Conservation (phyloP, 2,329 filamentous ascomycete genomes). For the Monilinia polystroma region DNA sequence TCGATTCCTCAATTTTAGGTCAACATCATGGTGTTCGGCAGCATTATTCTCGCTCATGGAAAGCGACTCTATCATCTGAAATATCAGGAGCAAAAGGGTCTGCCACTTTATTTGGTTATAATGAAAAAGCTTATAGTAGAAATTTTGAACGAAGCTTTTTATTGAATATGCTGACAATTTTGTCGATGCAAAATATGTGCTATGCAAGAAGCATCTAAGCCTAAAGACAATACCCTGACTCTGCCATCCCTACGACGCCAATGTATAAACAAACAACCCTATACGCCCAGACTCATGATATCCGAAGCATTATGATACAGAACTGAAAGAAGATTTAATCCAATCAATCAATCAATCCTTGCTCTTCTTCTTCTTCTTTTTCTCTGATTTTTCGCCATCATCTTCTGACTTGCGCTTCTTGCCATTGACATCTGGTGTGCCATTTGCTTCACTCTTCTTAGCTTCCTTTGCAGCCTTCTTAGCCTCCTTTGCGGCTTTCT, state of each 20-base stretch:
- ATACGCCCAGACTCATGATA: conserved; percentile 25
- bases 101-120: neutral
- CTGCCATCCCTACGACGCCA: conserved; percentile 22
- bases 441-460: conserved; percentile 57
- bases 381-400: conserved; percentile 57
- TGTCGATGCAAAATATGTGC: conserved; percentile 20
- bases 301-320: conserved; percentile 28
- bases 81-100: neutral
- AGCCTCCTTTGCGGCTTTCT: conserved; percentile 52
- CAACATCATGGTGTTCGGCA: neutral
- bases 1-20: neutral
- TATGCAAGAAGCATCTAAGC: conserved; percentile 25
- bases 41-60: too few species aligned
- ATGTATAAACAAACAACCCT: conserved; percentile 22
- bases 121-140: neutral
- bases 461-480: conserved; percentile 77
- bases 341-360: conserved; percentile 35
- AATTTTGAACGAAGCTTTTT: conserved; percentile 18
- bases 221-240: conserved; percentile 23
- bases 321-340: conserved; percentile 23
- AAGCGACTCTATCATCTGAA: neutral
- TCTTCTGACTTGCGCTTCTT: conserved; percentile 70
- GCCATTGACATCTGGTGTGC: conserved; percentile 43
- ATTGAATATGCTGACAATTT: conserved; percentile 15
- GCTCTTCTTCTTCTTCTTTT: conserved; percentile 58